Evolutionary conservation across 2,329 filamentous ascomycete species (phyloP), one percentile per base, ranked within the genome.

Genomic region (Colletotrichum siamense): DNA sequence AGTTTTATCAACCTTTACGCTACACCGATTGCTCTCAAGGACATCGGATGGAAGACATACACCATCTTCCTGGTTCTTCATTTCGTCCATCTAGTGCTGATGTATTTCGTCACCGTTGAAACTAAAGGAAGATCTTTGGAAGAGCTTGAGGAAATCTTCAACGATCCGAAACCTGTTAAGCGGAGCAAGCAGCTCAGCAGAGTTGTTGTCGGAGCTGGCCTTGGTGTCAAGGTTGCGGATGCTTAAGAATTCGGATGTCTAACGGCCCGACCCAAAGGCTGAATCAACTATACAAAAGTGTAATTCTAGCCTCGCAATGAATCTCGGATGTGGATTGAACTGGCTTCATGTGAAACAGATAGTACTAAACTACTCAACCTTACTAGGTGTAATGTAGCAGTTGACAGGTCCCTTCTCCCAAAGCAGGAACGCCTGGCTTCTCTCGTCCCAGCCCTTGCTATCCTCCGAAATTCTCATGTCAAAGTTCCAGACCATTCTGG

Each of bases 61-160:
- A 85, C 85, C 59, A 85, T 87, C 78, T 82, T 88, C 65, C 85
- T 83, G 78, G 85, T 86, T 79, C 83, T 88, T 75, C 88, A 88
- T 79, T 85, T 74, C n/a, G 61, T 75, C 4, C 75, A 79, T 26
- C 73, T 70, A 55, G 49, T 73, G 2, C 36, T 79, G 57, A 79
- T 78, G 75, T 78, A 77, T n/a, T 72, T 77, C 24, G 75, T 77
- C n/a, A 69, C 64, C 8, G 77, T 90, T 61, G 89, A 92, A 82
- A 91, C 89, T 16, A 86, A 86, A 66, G 89, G 89, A 12, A 87
- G 88, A 4, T 91, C 90, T 18, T 87, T 91, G 10, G 89, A 91
- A 79, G 89, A 91, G 79, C 85, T 91, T 61, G 89, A 89, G 69
- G 87, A 88, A 80, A 89, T 91, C 79, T 91, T 91, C 79, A 89